Conservation (phyloP, 1,139 yeast species). For the Sugiyamaella grinbergsii region DNA sequence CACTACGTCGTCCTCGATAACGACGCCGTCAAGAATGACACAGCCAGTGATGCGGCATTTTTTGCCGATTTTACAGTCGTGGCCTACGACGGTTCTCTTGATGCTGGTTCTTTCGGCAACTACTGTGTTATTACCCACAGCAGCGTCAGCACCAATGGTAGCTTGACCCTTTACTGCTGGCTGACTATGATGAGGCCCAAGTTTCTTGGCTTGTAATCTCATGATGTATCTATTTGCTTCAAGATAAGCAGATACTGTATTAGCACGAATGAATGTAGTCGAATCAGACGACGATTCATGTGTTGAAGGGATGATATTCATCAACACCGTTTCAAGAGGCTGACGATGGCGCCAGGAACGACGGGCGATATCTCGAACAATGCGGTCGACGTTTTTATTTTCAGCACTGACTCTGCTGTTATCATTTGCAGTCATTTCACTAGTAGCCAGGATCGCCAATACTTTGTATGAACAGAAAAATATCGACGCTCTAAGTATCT, state of each 20-base stretch:
- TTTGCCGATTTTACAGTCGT: conserved; percentile 76
- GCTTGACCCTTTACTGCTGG: conserved; percentile 60
- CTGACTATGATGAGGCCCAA: conserved; percentile 42
- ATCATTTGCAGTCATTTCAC: conserved; percentile 21
- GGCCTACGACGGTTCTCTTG: conserved; percentile 79
- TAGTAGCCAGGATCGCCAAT: conserved; percentile 45
- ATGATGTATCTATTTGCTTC: conserved; percentile 86
- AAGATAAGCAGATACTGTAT: conserved; percentile 77
- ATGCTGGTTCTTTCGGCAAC: conserved; percentile 82
- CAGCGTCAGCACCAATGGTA: conserved; percentile 83
- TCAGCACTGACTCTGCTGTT: conserved; percentile 30
- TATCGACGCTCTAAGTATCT: conserved; percentile 72
- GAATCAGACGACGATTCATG: conserved; percentile 46
- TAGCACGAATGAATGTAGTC: conserved; percentile 71
- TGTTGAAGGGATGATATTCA: conserved; percentile 44
- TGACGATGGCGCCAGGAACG: conserved; percentile 84
- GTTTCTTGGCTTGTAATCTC: conserved; percentile 48
- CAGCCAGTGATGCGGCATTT: conserved; percentile 88
- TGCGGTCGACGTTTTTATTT: conserved; percentile 60
- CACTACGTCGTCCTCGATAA: conserved; percentile 67
- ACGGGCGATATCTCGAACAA: conserved; percentile 84
- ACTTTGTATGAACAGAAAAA: conserved; percentile 70
- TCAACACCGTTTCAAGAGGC: conserved; percentile 55
- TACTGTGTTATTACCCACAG: conserved; percentile 60
- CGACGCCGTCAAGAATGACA: conserved; percentile 69